These are phyloP conservation scores for Mycena citricolor DNA, from an alignment of 1,284 basidiomycete species.

Conservation along the genomic window DNA sequence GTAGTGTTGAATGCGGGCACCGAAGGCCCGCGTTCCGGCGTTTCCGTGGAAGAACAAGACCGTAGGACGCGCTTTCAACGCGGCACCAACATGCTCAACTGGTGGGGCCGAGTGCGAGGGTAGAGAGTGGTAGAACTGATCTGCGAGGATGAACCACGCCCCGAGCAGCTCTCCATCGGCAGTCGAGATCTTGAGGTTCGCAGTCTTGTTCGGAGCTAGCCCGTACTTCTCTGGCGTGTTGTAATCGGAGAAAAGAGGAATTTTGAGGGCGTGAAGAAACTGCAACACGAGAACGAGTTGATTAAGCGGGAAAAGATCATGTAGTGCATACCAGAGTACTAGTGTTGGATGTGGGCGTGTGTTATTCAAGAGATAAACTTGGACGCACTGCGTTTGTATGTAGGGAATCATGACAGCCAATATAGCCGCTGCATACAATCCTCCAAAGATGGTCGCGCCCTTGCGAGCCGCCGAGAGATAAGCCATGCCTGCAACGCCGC, in stretches of 20 bases:
- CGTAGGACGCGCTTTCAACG: slow-evolving; percentile 66
- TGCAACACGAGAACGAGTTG: slow-evolving; percentile 33
- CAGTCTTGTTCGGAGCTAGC: slow-evolving; percentile 79
- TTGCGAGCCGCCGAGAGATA: slow-evolving; percentile 3
- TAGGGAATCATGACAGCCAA: slow-evolving; percentile 58
- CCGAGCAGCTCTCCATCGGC: slow-evolving; percentile 80
- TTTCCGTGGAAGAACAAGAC: slow-evolving; percentile 92
- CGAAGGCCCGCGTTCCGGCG: slow-evolving; percentile 71
- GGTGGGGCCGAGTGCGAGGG: slow-evolving; percentile 34
- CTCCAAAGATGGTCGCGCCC: slow-evolving; percentile 37
- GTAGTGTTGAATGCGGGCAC: slow-evolving; percentile 65
- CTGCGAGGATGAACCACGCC: slow-evolving; percentile 87
- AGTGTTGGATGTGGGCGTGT: slow-evolving; percentile 8
- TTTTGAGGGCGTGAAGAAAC: slow-evolving; percentile 68
- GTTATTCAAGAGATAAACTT: slow-evolving; percentile 14
- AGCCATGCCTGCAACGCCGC: too few relatives aligned
- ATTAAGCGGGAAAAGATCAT: slow-evolving; percentile 28
- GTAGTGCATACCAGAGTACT: slow-evolving; percentile 31
- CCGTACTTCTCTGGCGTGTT: slow-evolving; percentile 75
- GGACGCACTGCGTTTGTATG: slow-evolving; percentile 72
- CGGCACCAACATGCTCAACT: slow-evolving; percentile 40
- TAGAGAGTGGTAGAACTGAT: slow-evolving; percentile 58
- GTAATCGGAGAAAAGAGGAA: slow-evolving; percentile 67
- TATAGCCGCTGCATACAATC: slow-evolving; percentile 55
- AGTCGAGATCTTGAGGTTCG: slow-evolving; percentile 71